Evolutionary conservation across 2,329 filamentous ascomycete species (phyloP).

Genomic region (Fusarium sarcochroum): DNA sequence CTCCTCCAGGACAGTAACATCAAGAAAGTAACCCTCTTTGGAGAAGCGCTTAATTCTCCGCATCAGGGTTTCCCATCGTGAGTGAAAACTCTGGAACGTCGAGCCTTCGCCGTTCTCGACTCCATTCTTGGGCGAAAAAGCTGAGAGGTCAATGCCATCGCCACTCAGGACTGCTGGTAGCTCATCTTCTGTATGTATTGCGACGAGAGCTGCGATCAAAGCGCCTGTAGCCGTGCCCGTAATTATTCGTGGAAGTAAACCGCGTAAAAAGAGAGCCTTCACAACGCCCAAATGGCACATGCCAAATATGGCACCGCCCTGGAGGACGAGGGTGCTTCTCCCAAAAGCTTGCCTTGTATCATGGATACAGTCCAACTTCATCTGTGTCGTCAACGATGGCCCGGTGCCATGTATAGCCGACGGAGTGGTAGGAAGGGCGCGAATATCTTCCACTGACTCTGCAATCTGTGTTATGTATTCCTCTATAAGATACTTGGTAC

Average conservation of each 20-base stretch:
- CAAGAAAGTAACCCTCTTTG: slow-evolving; percentile 85
- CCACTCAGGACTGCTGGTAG: slow-evolving; percentile 82
- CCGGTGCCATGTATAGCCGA: slow-evolving; percentile 53
- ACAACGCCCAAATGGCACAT: slow-evolving; percentile 92
- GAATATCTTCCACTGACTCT: slow-evolving; percentile 84
- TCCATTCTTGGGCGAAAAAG: slow-evolving; percentile 70
- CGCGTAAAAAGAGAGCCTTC: slow-evolving; percentile 85
- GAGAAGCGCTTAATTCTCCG: slow-evolving; percentile 79
- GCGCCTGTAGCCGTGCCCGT: slow-evolving; percentile 92
- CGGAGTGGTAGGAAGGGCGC: slow-evolving; percentile 71
- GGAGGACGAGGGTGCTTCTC: slow-evolving; percentile 85
- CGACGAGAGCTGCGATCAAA: slow-evolving; percentile 88
- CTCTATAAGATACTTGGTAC: slow-evolving; percentile 91
- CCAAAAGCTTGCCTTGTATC: slow-evolving; percentile 92
- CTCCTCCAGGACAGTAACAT: slow-evolving; percentile 84
- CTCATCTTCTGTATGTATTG: slow-evolving; percentile 89
- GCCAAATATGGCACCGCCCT: slow-evolving; percentile 93
- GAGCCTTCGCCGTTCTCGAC: slow-evolving; percentile 51
- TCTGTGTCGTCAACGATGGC: slow-evolving; percentile 73
- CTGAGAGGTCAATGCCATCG: slow-evolving; percentile 84
- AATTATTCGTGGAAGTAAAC: slow-evolving; percentile 88
- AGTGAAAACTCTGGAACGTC: slow-evolving; percentile 57
- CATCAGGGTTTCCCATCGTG: slow-evolving; percentile 70
- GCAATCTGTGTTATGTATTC: slow-evolving; percentile 90
- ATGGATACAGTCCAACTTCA: slow-evolving; percentile 87